Percentiles rank a stretch among this genome's conserved stretches.
Evolutionary conservation across 768 basidiomycete species (phyloP).

Genomic region (Multifurca ochricompacta): DNA sequence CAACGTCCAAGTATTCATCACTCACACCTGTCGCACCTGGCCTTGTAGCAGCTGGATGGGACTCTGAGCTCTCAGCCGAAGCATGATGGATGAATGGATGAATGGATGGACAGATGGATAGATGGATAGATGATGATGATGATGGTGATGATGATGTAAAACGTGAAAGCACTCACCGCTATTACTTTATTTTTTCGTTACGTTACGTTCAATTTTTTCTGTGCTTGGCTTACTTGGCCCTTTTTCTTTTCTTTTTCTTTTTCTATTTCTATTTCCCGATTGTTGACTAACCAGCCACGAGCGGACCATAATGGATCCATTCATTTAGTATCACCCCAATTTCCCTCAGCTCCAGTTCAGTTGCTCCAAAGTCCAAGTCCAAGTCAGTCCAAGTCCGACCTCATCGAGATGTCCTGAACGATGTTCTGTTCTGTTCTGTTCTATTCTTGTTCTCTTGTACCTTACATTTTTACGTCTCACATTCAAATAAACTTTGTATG

Average conservation of each 20-base stretch:
- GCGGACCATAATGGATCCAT: constrained; percentile 8
- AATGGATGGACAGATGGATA: too few relatives aligned
- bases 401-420: not conserved
- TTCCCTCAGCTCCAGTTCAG: too few relatives aligned
- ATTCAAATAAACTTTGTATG: constrained; percentile 18
- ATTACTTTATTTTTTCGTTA: constrained; percentile 4
- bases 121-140: too few relatives aligned
- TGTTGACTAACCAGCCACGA: too few relatives aligned
- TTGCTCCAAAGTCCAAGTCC: too few relatives aligned
- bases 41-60: constrained; percentile 18
- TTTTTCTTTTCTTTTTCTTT: too few relatives aligned
- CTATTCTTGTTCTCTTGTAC: constrained; percentile 17
- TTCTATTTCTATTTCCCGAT: too few relatives aligned
- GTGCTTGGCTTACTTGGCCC: not conserved
- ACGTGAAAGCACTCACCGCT: not conserved
- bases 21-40: constrained; percentile 2
- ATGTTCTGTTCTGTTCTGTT: too few relatives aligned
- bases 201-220: too few relatives aligned
- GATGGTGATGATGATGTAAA: too few relatives aligned
- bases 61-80: constrained; percentile 15
- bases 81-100: constrained; percentile 3
- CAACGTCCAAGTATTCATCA: constrained; percentile 11
- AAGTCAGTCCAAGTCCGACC: too few relatives aligned
- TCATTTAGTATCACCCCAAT: constrained; percentile 12
- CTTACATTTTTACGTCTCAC: constrained; percentile 16